Percentiles rank a stretch among this genome's conserved stretches.
These are phyloP conservation scores for Raffaelea ambrosiae DNA, from an alignment of 2,329 filamentous ascomycete genomes.

Conservation along the genomic window DNA sequence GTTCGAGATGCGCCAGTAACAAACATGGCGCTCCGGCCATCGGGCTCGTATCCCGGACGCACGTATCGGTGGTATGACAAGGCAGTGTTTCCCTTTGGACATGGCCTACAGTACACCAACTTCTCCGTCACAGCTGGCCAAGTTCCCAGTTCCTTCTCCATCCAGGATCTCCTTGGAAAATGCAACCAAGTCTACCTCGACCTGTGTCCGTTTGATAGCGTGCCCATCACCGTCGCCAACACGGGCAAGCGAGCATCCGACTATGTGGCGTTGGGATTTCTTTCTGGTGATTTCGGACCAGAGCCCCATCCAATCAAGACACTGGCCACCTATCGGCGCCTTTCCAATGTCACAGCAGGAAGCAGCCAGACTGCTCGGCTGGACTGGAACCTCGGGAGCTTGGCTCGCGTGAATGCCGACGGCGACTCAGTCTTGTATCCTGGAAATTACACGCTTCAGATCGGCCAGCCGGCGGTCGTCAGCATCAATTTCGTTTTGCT, in stretches of 20 bases:
- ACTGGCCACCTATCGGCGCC: constrained; percentile 34
- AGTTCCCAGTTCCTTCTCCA: not conserved
- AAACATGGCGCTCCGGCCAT: constrained; percentile 45
- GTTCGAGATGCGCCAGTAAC: constrained; percentile 41
- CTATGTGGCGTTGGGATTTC: constrained; percentile 43
- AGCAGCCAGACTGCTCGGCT: no score
- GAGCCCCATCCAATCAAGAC: constrained; percentile 42
- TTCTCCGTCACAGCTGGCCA: constrained; percentile 24
- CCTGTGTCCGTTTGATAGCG: constrained; percentile 5
- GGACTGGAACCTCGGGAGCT: no score
- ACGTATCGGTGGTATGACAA: constrained; percentile 52
- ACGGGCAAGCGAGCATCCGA: constrained; percentile 37
- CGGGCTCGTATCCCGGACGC: constrained; percentile 30
- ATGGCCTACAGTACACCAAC: constrained; percentile 50
- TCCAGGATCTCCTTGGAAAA: not conserved
- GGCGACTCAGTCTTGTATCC: no score
- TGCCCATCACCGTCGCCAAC: constrained; percentile 33
- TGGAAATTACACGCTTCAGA: no score
- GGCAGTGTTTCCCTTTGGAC: constrained; percentile 41
- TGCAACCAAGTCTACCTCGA: constrained; percentile 6
- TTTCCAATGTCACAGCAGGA: no score
- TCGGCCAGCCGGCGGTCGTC: no score
- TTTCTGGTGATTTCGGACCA: constrained; percentile 36
- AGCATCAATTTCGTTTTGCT: no score
- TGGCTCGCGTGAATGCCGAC: no score